Percentiles rank a stretch among this genome's conserved stretches.
phyloP scores from a whole-genome alignment of 352 stramenopile genomes.

The Pythium plurisporium region DNA sequence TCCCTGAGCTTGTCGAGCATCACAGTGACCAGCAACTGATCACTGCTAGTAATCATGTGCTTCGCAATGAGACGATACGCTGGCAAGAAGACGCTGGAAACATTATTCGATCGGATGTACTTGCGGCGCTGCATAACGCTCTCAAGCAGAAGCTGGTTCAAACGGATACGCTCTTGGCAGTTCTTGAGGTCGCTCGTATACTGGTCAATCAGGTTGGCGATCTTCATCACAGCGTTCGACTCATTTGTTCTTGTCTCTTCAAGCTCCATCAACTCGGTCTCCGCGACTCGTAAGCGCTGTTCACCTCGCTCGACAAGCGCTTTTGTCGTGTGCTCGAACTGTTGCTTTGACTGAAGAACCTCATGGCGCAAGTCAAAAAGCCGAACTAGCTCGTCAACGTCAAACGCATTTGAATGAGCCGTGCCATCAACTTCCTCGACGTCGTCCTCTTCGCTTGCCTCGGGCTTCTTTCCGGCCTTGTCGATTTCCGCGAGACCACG shows the following conservation, averaged over 20 bases:
- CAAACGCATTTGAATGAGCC: conserved; percentile 29
- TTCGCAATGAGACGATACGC: conserved; percentile 62
- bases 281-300: conserved; percentile 44
- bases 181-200: conserved; percentile 50
- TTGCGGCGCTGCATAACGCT: conserved; percentile 62
- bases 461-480: conserved; percentile 26
- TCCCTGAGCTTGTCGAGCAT: conserved; percentile 64
- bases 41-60: conserved; percentile 63
- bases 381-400: conserved; percentile 60
- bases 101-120: conserved; percentile 56
- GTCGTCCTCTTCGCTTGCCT: conserved; percentile 19
- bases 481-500: conserved; percentile 49
- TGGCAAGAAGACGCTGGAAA: conserved; percentile 62
- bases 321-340: conserved; percentile 59
- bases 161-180: conserved; percentile 49
- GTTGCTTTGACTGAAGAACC: conserved; percentile 59
- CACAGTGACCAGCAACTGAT: conserved; percentile 70
- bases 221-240: conserved; percentile 39
- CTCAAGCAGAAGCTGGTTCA: conserved; percentile 55
- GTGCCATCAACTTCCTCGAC: conserved; percentile 1
- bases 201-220: conserved; percentile 47
- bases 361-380: conserved; percentile 76
- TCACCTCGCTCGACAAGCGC: conserved; percentile 50
- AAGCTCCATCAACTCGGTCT: conserved; percentile 57
- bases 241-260: conserved; percentile 44